Evolutionary conservation across 306 rosid genomes (phyloP).

Genomic region (Morella rubra): DNA sequence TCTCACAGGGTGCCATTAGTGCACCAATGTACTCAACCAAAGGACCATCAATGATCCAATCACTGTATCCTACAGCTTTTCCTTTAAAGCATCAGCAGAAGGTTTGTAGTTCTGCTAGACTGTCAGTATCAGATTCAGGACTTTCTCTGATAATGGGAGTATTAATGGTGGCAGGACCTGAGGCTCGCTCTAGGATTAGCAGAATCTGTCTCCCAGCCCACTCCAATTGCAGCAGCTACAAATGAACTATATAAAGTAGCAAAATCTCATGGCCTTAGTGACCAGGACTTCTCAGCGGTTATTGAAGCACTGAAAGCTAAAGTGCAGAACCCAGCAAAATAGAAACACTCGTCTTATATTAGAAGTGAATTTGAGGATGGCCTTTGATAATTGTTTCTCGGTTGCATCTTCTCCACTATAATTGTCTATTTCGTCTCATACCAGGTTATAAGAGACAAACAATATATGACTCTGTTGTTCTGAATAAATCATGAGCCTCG

Average conservation of each 20-base stretch:
- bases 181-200: constrained; percentile 93
- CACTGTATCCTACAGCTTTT: constrained; percentile 81
- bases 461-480: too few species aligned
- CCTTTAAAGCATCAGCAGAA: constrained; percentile 98
- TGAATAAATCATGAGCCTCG: background rate
- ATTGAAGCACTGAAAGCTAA: constrained; percentile 81
- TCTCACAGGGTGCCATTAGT: constrained; percentile 94
- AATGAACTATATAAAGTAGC: constrained; percentile 94
- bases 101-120: constrained; percentile 43
- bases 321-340: constrained; percentile 42
- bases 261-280: constrained; percentile 79
- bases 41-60: constrained; percentile 92
- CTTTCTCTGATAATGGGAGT: background rate
- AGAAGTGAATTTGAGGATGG: background rate
- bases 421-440: too few species aligned
- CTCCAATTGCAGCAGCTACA: constrained; percentile 88
- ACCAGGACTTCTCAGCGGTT: constrained; percentile 94
- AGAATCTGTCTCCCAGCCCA: constrained; percentile 87
- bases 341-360: constrained; percentile 12
- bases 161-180: constrained; percentile 62
- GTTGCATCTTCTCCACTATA: background rate
- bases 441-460: too few species aligned
- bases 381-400: background rate
- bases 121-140: background rate
- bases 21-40: constrained; percentile 85